phyloP scores from a whole-genome alignment of 2,329 filamentous ascomycete genomes.

The Ceratocystis eucalypticola region DNA sequence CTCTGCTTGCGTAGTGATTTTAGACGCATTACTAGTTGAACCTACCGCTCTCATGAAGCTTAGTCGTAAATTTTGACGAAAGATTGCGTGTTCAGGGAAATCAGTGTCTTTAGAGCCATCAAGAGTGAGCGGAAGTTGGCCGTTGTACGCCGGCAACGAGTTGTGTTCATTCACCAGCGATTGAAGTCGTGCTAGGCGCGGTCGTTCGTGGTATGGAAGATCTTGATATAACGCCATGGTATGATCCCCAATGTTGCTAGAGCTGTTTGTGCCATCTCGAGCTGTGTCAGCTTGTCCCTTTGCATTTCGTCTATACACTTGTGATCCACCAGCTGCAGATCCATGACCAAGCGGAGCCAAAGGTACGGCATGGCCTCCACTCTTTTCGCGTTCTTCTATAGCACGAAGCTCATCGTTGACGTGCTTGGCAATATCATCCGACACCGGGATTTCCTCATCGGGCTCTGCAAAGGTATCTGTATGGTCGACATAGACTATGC shows the following conservation, averaged over 20 bases:
- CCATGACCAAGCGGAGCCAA: background rate
- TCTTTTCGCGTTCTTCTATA: conserved; percentile 11
- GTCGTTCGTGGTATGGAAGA: conserved; percentile 1
- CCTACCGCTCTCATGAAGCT: background rate
- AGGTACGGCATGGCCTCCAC: background rate
- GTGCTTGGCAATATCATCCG: conserved; percentile 8
- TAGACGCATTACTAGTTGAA: background rate
- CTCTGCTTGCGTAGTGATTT: background rate
- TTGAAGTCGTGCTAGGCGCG: background rate
- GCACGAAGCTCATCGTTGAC: conserved; percentile 6
- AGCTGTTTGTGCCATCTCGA: background rate
- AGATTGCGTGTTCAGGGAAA: conserved; percentile 6
- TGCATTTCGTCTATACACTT: background rate
- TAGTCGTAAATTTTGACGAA: background rate
- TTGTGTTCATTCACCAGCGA: conserved; percentile 8
- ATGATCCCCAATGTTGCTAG: background rate
- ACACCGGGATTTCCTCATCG: conserved; percentile 12
- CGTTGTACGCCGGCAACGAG: conserved; percentile 7
- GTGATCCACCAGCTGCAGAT: background rate
- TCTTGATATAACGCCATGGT: background rate
- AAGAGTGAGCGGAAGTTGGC: background rate
- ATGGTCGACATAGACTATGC: conserved; percentile 16
- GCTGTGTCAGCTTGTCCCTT: background rate
- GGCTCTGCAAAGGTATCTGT: conserved; percentile 17
- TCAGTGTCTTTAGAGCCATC: background rate